Percentiles rank a stretch among this genome's conserved stretches.
These are phyloP conservation scores for Adansonia madagascariensis DNA, from an alignment of 441 rosid genomes.

Conservation along the genomic window DNA sequence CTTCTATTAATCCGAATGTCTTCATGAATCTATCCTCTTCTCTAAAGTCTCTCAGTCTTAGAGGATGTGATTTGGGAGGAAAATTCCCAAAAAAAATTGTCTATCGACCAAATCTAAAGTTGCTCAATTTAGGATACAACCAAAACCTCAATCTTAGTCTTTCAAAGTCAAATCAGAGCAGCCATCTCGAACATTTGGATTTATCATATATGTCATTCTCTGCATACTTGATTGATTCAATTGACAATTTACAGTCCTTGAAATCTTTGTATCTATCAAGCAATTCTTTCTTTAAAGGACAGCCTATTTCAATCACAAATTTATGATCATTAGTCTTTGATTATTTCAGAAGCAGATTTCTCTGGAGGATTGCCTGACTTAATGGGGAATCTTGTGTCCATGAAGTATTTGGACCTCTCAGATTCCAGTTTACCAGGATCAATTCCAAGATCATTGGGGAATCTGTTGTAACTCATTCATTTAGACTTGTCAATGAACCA, in stretches of 20 bases:
- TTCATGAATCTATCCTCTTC: conserved; percentile 20
- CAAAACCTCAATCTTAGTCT: background rate
- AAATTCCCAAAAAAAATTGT: background rate
- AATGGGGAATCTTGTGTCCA: background rate
- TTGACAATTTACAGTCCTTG: conserved; percentile 23
- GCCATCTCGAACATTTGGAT: conserved; percentile 12
- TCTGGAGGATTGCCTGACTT: background rate
- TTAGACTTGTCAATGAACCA: no score
- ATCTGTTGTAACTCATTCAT: background rate
- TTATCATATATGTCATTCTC: conserved; percentile 7
- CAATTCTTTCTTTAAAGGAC: no score
- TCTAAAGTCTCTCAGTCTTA: conserved; percentile 1
- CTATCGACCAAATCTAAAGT: conserved; percentile 22
- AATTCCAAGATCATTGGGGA: background rate
- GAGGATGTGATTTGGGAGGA: conserved; percentile 14
- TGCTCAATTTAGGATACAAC: background rate
- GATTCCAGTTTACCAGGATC: background rate
- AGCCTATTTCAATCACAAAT: background rate
- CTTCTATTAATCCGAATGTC: background rate
- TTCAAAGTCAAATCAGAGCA: conserved; percentile 31
- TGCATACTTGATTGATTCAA: background rate
- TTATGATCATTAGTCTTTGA: background rate
- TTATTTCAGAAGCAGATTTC: background rate
- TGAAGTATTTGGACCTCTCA: background rate
- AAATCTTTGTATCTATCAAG: no score